Base-by-base conservation (phyloP, 345 rosid species). In the Pseudoturritis turrita region DNA sequence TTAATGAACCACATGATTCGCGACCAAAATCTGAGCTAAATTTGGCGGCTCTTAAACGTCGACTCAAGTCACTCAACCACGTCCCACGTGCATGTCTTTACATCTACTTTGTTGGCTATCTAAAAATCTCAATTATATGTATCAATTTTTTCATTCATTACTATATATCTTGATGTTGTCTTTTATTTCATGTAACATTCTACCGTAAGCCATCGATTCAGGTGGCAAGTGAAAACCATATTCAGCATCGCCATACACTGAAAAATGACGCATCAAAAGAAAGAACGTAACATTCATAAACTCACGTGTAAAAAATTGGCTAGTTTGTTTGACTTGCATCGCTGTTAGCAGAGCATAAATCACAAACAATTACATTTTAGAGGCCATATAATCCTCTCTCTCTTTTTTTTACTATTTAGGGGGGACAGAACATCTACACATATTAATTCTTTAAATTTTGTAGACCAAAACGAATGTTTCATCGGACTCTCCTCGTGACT, bases 1-100 rank as follows among this genome's bases (percentile, higher is more conserved):
- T 15, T 64, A 12, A 53, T 39, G 35, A 40, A 39, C 11, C 46
- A 39, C 12, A 40, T 60, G 35, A 35, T 7, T 15, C 10, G 1
- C 33, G 7, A 28, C 26, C n/a, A 9, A 25, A 43, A 22, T 43
- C 45, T 56, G 35, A 70, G 29, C 75, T 18, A 50, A 4, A 28
- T 40, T 51, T 29, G 67, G 68, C 43, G 59, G 61, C 61, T 70
- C 67, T 47, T 70, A 70, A 54, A 68, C 50, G n/a, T 55, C 45
- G 4, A 25, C 55, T 66, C 21, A 66, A 47, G 35, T 25, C 56
- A 29, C 33, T 6, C 33, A 5, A 4, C 41, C 23, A 31, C 54
- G 8, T 45, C 13, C 22, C 56, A 57, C 67, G 37, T 47, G 50
- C 39, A 58, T 70, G 66, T 70, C 21, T 59, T 49, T 22, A 19